phyloP scores from a whole-genome alignment of 2,329 filamentous ascomycete species.

The Helotiales sp. region DNA sequence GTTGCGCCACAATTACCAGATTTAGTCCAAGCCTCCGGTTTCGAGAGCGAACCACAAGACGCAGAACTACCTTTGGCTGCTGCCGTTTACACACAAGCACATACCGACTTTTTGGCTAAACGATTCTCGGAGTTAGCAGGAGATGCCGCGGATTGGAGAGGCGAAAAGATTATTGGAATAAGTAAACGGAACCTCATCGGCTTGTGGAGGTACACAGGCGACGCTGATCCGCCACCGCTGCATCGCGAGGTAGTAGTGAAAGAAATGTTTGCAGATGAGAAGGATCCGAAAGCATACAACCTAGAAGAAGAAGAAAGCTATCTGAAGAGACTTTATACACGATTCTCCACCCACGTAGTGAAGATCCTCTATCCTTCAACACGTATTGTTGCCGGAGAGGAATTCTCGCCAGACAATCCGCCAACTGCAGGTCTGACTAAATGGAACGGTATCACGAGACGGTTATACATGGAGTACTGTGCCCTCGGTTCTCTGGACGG shows the following conservation, averaged over 20 bases:
- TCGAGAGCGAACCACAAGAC: not conserved
- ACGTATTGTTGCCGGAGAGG: not conserved
- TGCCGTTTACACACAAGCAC: not conserved
- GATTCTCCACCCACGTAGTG: not conserved
- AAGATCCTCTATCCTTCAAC: not conserved
- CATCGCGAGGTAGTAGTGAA: not conserved
- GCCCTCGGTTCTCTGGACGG: not conserved
- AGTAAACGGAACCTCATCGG: not conserved
- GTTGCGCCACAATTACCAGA: not conserved
- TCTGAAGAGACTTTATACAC: too few species aligned
- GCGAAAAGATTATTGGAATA: not conserved
- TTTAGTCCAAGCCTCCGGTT: not conserved
- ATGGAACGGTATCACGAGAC: not conserved
- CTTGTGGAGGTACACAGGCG: not conserved
- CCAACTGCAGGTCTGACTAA: too few species aligned
- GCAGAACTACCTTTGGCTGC: not conserved
- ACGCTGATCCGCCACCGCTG: not conserved
- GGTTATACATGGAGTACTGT: not conserved
- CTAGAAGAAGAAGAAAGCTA: too few species aligned
- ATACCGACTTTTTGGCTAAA: not conserved
- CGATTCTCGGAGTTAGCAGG: not conserved
- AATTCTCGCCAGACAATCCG: not conserved
- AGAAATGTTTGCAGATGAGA: too few species aligned
- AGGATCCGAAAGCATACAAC: too few species aligned
- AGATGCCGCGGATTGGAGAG: not conserved